Conservation (phyloP, 2,329 filamentous ascomycete genomes). For the Stemphylium vesicarium region DNA sequence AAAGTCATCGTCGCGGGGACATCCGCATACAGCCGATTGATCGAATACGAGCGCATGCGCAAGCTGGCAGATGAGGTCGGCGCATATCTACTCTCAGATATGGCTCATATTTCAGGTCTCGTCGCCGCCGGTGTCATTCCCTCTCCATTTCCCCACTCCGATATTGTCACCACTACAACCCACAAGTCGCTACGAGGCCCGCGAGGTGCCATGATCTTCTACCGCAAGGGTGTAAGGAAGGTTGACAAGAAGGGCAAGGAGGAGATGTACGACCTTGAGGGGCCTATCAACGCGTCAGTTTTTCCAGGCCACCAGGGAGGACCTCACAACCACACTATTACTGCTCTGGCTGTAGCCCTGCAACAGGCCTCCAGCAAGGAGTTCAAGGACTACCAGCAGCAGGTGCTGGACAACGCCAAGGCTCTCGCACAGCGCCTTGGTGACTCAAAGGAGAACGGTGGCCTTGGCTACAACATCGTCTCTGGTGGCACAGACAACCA, state of each 20-base stretch:
- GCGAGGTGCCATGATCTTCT: conserved; percentile 99
- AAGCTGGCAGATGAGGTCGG: conserved; percentile 92
- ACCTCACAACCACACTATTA: conserved; percentile 99
- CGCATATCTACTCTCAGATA: conserved; percentile 94
- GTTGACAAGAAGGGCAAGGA: conserved; percentile 91
- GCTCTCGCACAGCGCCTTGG: conserved; percentile 74
- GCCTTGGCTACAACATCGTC: conserved; percentile 86
- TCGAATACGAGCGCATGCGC: conserved; percentile 96
- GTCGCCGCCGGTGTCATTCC: conserved; percentile 93
- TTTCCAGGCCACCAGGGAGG: conserved; percentile 98
- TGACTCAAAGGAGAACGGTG: conserved; percentile 72
- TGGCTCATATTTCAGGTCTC: conserved; percentile 98
- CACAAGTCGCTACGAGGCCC: conserved; percentile 99
- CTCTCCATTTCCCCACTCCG: conserved; percentile 88
- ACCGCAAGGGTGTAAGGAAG: conserved; percentile 93
- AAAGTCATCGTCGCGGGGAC: conserved; percentile 97
- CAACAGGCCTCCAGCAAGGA: conserved; percentile 90
- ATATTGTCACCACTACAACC: conserved; percentile 97
- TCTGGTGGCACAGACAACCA: conserved; percentile 97
- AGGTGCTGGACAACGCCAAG: conserved; percentile 89
- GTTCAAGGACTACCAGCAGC: conserved; percentile 90
- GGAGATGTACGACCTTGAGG: conserved; percentile 91
- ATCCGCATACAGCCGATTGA: conserved; percentile 96
- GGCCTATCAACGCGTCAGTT: conserved; percentile 92
- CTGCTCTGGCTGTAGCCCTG: conserved; percentile 88